A percentile compares a stretch with the other conserved stretches of the same genome.
Evolutionary conservation across 192 early-diverging fungal species (phyloP).

Genomic region (Backusella luteola): DNA sequence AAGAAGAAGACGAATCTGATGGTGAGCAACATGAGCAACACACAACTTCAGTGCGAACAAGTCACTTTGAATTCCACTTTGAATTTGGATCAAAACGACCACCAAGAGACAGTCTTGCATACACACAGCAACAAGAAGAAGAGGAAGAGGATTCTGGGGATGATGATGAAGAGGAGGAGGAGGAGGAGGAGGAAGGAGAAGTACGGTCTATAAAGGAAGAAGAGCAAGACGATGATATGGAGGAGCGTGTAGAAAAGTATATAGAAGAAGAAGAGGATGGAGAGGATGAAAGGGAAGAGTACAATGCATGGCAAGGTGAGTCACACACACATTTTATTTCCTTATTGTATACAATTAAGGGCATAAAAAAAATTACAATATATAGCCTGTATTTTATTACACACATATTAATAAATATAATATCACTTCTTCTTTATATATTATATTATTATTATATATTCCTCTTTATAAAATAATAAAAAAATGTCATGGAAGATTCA

Average conservation of each 20-base stretch:
- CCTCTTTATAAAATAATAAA: not conserved
- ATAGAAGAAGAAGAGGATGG: not conserved
- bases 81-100: constrained; percentile 17
- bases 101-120: not conserved
- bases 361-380: constrained; percentile 2
- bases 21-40: not conserved
- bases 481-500: constrained; percentile 5
- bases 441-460: not conserved
- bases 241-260: not conserved
- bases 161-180: not conserved
- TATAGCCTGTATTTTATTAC: not conserved
- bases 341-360: not conserved
- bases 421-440: not conserved
- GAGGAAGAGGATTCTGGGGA: not conserved
- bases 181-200: not conserved
- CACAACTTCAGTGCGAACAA: not conserved
- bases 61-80: constrained; percentile 14
- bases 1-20: not conserved
- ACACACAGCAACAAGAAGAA: not conserved
- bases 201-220: not conserved
- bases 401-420: not conserved
- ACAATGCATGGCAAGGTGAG: not conserved
- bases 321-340: not conserved
- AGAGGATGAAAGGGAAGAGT: not conserved
- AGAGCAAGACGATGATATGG: not conserved